Evolutionary conservation across 2,329 filamentous ascomycete species (phyloP), one percentile per base, ranked within the genome.

Genomic region (Fusarium goolgardi): DNA sequence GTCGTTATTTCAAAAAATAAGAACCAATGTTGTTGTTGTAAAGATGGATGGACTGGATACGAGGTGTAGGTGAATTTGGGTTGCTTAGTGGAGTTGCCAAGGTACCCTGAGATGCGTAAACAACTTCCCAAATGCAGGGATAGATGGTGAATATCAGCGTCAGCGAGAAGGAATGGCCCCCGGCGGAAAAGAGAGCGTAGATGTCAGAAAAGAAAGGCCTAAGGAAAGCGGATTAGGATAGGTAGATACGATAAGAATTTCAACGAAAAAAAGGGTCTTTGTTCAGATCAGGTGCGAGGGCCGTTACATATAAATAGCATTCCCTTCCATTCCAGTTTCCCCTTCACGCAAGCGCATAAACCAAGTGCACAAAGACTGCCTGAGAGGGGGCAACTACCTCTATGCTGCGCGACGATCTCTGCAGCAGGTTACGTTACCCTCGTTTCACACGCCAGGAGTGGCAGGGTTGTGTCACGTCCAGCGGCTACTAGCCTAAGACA

Each of bases 371-470:
- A 61, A 59, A 64, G 54, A 20, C 44, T 44, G 34, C n/a, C n/a
- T n/a, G 59, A 56, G 49, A 66, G 49, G 44, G 64, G 64, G 54
- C 40, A 53, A 39, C 45, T 46, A 34, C 25, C 46, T 39, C 37
- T 50, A 45, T 45, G 40, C 40, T 45, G 43, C 55, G 61, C 61
- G 59, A 67, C 62, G 44, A 70, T 71, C 70, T 70, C 56, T 69
- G 68, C 61, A 53, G 60, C 70, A 72, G 44, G 56, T 65, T 59
- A 62, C 64, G 70, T 70, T 72, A 62, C 59, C 64, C 37, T 59
- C 37, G 70, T 70, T 71, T 71, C 70, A 72, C 49, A 62, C 62
- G 55, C 43, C 45, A 54, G 51, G 41, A 44, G 55, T 59, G 52
- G 63, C 53, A 63, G 67, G 65, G 65, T 59, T 56, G 27, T 63